Conservation (phyloP, 176 grass and related monocot genomes). For the Oryza longistaminata region DNA sequence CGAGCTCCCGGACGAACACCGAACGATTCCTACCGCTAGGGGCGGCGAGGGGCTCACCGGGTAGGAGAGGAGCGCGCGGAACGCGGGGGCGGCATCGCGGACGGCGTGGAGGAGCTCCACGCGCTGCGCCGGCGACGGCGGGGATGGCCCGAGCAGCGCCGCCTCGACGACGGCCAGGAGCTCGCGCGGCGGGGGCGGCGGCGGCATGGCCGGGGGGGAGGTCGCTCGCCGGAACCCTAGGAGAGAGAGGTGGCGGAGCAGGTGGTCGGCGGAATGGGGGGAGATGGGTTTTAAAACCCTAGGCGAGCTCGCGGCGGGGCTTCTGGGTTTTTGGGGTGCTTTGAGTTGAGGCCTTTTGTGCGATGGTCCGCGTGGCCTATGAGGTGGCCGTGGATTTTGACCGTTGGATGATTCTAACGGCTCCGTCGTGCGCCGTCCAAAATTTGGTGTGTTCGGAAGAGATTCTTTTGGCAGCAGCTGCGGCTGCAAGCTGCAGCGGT, state of each 20-base stretch:
- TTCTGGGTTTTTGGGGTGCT: constrained; percentile 37
- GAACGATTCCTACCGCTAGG: background rate
- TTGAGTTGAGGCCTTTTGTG: too few relatives aligned
- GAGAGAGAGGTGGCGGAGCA: background rate
- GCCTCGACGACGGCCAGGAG: constrained; percentile 71
- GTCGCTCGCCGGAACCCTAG: constrained; percentile 42
- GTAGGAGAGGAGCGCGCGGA: constrained; percentile 74
- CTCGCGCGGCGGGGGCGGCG: constrained; percentile 53
- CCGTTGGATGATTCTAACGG: constrained; percentile 34
- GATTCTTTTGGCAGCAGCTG: too few relatives aligned
- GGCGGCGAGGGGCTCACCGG: constrained; percentile 40
- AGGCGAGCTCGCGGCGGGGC: constrained; percentile 31
- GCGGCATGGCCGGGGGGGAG: constrained; percentile 43
- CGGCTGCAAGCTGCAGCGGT: too few relatives aligned
- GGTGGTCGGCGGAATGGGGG: constrained; percentile 35
- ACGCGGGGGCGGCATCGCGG: constrained; percentile 59
- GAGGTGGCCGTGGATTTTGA: background rate
- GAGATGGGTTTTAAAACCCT: constrained; percentile 44
- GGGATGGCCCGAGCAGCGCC: constrained; percentile 65
- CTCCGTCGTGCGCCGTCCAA: constrained; percentile 27
- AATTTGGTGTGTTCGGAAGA: too few relatives aligned
- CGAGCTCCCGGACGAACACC: background rate
- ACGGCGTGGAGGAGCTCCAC: constrained; percentile 86
- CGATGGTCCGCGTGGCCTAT: too few relatives aligned
- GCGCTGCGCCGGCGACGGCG: constrained; percentile 73